These are phyloP conservation scores for Barnettozyma populi DNA, from an alignment of 805 yeast species.

Conservation along the genomic window DNA sequence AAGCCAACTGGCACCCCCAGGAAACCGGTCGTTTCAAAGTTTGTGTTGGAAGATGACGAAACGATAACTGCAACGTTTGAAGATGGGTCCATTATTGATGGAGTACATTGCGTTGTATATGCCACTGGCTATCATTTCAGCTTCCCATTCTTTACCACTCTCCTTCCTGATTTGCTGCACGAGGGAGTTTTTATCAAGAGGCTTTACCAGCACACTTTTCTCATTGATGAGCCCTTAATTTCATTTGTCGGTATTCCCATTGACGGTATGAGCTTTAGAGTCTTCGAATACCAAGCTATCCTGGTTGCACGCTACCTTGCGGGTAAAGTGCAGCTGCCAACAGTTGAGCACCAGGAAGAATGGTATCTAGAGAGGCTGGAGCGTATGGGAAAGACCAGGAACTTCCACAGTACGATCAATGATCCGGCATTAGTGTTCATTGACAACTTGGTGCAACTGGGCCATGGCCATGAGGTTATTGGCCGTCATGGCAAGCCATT, in stretches of 20 bases:
- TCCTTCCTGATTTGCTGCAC: constrained; percentile 23
- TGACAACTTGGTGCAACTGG: background rate
- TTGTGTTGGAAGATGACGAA: background rate
- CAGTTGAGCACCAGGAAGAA: background rate
- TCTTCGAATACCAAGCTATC: background rate
- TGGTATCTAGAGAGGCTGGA: background rate
- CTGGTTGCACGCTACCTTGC: background rate
- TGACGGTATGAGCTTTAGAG: background rate
- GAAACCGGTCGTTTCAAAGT: background rate
- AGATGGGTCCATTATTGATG: constrained; percentile 37
- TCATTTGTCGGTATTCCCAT: constrained; percentile 25
- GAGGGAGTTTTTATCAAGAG: constrained; percentile 25
- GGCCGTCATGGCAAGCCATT: background rate
- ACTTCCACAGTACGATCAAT: background rate
- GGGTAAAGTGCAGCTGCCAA: background rate
- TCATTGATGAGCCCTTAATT: constrained; percentile 29
- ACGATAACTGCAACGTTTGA: constrained; percentile 30
- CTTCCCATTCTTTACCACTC: constrained; percentile 44
- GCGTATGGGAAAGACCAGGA: background rate
- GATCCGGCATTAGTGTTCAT: background rate
- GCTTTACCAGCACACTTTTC: constrained; percentile 31
- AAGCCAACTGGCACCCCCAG: background rate
- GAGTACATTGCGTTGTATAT: constrained; percentile 41
- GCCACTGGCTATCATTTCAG: constrained; percentile 45
- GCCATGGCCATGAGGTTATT: background rate